These are phyloP conservation scores for Coccomyxa subellipsoidea DNA, from an alignment of 163 green algal species.

Conservation along the genomic window DNA sequence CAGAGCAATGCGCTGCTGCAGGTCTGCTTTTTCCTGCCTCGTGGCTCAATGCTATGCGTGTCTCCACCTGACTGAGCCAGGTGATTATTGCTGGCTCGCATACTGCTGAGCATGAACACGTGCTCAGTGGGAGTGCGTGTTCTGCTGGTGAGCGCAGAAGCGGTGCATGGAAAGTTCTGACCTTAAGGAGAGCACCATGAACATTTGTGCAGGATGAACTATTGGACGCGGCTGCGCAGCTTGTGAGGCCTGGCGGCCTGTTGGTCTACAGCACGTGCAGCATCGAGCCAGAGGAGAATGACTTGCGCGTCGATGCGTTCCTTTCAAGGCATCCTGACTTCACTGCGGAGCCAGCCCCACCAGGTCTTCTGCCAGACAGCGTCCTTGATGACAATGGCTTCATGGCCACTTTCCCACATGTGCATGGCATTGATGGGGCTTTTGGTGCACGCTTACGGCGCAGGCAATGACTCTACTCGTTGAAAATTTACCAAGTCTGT, in stretches of 20 bases:
- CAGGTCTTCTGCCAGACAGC: conserved; percentile 18
- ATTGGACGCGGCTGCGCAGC: conserved; percentile 45
- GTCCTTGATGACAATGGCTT: conserved; percentile 56
- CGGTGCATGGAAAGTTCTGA: too few relatives aligned
- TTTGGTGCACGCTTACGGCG: conserved; percentile 72
- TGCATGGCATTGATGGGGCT: conserved; percentile 76
- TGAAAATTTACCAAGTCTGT: too few relatives aligned
- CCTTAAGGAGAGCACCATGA: too few relatives aligned
- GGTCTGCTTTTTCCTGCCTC: conserved; percentile 11
- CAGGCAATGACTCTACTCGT: not conserved
- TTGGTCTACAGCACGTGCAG: conserved; percentile 87
- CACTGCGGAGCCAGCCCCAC: conserved; percentile 22
- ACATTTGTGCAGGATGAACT: conserved; percentile 42
- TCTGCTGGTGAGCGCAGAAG: too few relatives aligned
- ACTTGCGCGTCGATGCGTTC: conserved; percentile 51
- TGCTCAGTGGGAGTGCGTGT: too few relatives aligned
- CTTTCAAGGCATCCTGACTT: conserved; percentile 42
- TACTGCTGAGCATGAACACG: too few relatives aligned
- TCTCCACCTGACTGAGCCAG: too few relatives aligned
- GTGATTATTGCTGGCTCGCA: not conserved
- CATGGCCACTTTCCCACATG: conserved; percentile 68
- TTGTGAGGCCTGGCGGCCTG: conserved; percentile 70
- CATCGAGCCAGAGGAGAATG: conserved; percentile 81
- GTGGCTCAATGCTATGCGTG: not conserved
- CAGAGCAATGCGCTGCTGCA: conserved; percentile 51